phyloP scores from a whole-genome alignment of 1,139 yeast species.

The Spathaspora sp. region DNA sequence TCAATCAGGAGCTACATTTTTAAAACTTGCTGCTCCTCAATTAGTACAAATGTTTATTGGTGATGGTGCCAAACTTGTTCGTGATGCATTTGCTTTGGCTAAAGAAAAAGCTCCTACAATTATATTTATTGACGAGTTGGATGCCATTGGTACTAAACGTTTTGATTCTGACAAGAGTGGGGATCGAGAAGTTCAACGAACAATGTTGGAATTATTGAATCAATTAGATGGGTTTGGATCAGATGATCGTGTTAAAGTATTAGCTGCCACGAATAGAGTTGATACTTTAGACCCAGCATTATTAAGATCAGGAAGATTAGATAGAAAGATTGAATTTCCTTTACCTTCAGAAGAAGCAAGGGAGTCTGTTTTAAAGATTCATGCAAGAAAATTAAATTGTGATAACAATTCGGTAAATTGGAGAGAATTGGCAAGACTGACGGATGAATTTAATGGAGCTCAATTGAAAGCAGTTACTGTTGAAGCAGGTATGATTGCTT shows the following conservation, averaged over 20 bases:
- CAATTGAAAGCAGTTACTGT: constrained; percentile 97
- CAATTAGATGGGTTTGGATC: constrained; percentile 99
- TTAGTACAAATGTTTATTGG: constrained; percentile 99
- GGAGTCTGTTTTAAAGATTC: constrained; percentile 93
- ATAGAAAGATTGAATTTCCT: constrained; percentile 96
- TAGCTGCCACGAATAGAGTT: constrained; percentile 98
- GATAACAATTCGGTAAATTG: constrained; percentile 87
- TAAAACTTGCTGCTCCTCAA: constrained; percentile 97
- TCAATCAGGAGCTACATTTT: constrained; percentile 96
- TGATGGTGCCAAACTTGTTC: constrained; percentile 96
- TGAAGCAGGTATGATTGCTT: constrained; percentile 99
- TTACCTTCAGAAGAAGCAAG: constrained; percentile 96
- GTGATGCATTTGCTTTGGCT: constrained; percentile 98
- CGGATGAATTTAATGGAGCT: constrained; percentile 98
- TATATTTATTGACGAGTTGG: constrained; percentile 95
- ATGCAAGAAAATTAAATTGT: constrained; percentile 93
- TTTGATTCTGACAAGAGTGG: constrained; percentile 97
- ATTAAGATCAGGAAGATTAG: constrained; percentile 95
- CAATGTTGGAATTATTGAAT: constrained; percentile 95
- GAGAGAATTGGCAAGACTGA: constrained; percentile 96
- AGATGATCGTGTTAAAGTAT: constrained; percentile 93
- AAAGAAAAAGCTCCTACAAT: constrained; percentile 98
- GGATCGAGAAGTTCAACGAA: constrained; percentile 98
- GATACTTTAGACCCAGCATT: constrained; percentile 97
- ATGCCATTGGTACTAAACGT: constrained; percentile 98